Percentiles rank a stretch among this genome's conserved stretches.
Evolutionary conservation across 257 asterid species (phyloP).

Genomic region (Forsythia suspensa): DNA sequence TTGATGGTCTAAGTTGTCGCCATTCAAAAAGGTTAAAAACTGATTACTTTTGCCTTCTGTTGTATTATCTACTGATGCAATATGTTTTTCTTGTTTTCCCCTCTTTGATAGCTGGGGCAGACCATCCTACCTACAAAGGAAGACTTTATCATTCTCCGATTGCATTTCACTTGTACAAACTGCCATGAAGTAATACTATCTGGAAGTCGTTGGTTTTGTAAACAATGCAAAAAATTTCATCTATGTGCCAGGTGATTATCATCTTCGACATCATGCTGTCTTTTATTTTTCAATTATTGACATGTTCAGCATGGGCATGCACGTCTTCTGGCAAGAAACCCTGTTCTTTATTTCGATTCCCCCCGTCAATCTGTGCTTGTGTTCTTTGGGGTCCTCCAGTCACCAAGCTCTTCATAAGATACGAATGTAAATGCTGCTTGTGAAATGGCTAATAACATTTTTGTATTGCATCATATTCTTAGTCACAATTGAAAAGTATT

Average conservation of each 20-base stretch:
- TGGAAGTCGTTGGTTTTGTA: constrained; percentile 56
- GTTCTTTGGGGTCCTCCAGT: neutral
- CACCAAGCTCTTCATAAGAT: neutral
- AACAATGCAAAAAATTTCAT: constrained; percentile 55
- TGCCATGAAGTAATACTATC: constrained; percentile 58
- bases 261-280: constrained; percentile 7
- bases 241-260: constrained; percentile 55
- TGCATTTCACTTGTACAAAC: constrained; percentile 53
- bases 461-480: no score
- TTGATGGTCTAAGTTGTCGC: neutral
- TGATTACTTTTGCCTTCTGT: neutral
- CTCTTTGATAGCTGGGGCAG: constrained; percentile 50
- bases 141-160: constrained; percentile 55
- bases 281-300: neutral
- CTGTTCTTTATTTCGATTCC: neutral
- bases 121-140: constrained; percentile 51
- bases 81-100: constrained; percentile 16
- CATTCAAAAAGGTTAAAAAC: neutral
- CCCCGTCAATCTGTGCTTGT: neutral
- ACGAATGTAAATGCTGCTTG: neutral
- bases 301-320: no score
- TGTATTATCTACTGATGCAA: constrained; percentile 2
- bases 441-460: neutral
- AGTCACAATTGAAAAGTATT: neutral
- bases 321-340: neutral